phyloP scores from a whole-genome alignment of 495 filamentous ascomycete genomes.

The Talaromyces liani region DNA sequence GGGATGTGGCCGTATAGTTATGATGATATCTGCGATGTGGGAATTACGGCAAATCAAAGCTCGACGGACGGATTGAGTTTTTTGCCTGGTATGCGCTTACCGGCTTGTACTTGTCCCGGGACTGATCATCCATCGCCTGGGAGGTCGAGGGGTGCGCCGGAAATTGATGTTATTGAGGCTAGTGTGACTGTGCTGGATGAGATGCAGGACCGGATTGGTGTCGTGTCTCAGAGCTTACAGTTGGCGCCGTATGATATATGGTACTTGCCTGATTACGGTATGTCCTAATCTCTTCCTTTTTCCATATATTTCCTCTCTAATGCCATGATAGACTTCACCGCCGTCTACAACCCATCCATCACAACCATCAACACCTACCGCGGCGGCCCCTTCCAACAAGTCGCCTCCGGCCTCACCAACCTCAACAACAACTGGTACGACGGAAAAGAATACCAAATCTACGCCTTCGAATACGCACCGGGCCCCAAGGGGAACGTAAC shows the following conservation, averaged over 20 bases:
- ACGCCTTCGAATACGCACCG: constrained; percentile 66
- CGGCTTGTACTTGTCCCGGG: constrained; percentile 58
- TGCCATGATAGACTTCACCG: constrained; percentile 41
- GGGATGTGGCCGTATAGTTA: constrained; percentile 81
- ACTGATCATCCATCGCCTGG: constrained; percentile 66
- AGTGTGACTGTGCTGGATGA: constrained; percentile 49
- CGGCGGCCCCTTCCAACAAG: constrained; percentile 67
- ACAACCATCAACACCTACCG: constrained; percentile 58
- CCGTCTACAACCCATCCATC: constrained; percentile 51
- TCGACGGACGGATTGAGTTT: constrained; percentile 57
- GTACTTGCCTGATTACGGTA: constrained; percentile 65
- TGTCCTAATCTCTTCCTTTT: constrained; percentile 5
- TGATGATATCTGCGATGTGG: constrained; percentile 61
- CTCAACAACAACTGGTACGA: constrained; percentile 76
- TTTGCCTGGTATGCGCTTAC: constrained; percentile 67
- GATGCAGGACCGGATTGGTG: constrained; percentile 42
- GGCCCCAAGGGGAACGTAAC: constrained; percentile 53
- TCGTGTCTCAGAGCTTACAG: constrained; percentile 66
- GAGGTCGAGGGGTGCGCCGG: constrained; percentile 63
- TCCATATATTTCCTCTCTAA: neutral
- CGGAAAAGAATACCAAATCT: constrained; percentile 62
- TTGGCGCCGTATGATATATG: constrained; percentile 70
- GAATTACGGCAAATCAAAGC: constrained; percentile 75
- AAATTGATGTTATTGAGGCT: constrained; percentile 72
- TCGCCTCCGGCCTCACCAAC: constrained; percentile 62